Percentiles rank a stretch among this genome's conserved stretches.
These are phyloP conservation scores for Coccomyxa sp. DNA, from an alignment of 139 green algal genomes.

Conservation along the genomic window DNA sequence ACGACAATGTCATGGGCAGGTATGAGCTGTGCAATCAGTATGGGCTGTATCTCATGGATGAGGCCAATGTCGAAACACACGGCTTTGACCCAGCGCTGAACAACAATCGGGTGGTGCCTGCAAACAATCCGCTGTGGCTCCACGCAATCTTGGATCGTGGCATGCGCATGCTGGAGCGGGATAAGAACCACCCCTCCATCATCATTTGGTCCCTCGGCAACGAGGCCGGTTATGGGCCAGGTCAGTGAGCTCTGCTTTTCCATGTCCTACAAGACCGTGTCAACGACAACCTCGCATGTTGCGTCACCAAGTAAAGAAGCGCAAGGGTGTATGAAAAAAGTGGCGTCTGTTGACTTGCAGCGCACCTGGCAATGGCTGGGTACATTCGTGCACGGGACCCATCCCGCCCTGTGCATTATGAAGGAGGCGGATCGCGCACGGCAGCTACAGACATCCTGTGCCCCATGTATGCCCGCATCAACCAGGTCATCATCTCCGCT, in stretches of 20 bases:
- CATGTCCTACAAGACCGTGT: not conserved
- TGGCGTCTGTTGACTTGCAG: not conserved
- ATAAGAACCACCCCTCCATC: conserved; percentile 88
- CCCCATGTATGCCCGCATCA: conserved; percentile 89
- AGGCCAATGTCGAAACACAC: conserved; percentile 97
- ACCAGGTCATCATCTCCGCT: conserved; percentile 24
- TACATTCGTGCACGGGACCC: conserved; percentile 47
- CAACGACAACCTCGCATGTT: not conserved
- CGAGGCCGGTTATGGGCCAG: conserved; percentile 65
- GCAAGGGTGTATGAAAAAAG: not conserved
- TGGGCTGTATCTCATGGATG: conserved; percentile 93
- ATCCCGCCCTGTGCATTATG: conserved; percentile 66
- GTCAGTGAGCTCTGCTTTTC: not conserved
- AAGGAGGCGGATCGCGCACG: conserved; percentile 80
- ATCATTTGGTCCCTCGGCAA: conserved; percentile 95
- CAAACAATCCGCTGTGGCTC: conserved; percentile 61
- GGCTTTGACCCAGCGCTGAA: conserved; percentile 83
- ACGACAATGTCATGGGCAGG: conserved; percentile 21
- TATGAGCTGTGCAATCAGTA: conserved; percentile 84
- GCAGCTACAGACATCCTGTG: conserved; percentile 91
- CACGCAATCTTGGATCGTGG: conserved; percentile 68
- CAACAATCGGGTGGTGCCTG: conserved; percentile 66
- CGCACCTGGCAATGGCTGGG: conserved; percentile 25
- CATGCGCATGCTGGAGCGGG: conserved; percentile 70
- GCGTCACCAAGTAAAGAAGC: not conserved